Evolutionary conservation across 148 eudicot genomes (phyloP), one percentile per base, ranked within the genome.

Genomic region (Nepenthes mirabilis): DNA sequence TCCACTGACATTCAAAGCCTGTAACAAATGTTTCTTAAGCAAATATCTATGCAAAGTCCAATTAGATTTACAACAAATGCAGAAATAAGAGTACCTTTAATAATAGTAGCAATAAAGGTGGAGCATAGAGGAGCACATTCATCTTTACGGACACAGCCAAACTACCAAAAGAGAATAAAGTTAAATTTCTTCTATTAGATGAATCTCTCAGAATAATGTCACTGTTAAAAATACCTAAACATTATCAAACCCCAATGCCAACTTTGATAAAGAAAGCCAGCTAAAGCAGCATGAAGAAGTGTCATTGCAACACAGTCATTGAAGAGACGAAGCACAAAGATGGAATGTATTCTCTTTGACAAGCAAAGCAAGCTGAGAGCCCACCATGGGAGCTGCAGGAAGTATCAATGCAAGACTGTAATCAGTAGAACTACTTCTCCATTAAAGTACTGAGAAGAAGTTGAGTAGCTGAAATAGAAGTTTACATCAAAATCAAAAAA

Each of bases 111-210:
- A 91, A 77, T 64, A 91, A 70, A 23, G 98, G 82, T 57, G 98
- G 98, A 55, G 98, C 98, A 85, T 72, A 91, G 49, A 91, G 98
- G 55, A 91, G 98, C 73, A 91, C 96, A 71, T 91, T 91, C 98
- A 91, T 91, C 80, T 91, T 91, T 60, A 91, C 74, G 33, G 98
- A 88, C 64, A 91, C 98, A 62, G 98, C 98, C 65, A 79, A 81
- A 70, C 98, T 91, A 82, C 70, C 66, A 52, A 64, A 70, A 66
- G 11, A 63, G 43, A 55, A 40, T 6, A 63, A 48, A 52, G 58
- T 74, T 61, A 72, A 66, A 60, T 34, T 45, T 47, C 9, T 60
- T 36, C 53, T 36, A 52, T 33, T 58, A 65, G n/a, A 64, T 57
- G 14, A 3, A 68, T 3, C 34, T 36, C 53, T 49, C 50, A 5